A percentile compares a stretch with the other conserved stretches of the same genome.
phyloP scores from a whole-genome alignment of 352 stramenopile genomes.

The Pythium scleroteichum region DNA sequence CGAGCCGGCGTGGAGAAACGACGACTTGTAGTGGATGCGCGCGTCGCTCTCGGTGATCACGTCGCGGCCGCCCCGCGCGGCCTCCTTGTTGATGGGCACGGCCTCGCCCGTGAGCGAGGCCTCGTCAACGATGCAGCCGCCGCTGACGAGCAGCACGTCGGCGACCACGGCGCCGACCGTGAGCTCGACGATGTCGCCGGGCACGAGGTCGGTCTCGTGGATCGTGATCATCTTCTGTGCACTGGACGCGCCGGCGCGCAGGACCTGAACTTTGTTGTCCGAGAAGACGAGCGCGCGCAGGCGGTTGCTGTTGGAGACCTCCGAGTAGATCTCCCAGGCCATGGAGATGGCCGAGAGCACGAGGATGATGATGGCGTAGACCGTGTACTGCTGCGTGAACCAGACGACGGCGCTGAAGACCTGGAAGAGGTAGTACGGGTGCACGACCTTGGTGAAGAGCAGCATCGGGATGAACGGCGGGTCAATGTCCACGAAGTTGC shows the following conservation, averaged over 20 bases:
- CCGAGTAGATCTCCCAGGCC: constrained; percentile 50
- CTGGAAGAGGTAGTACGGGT: constrained; percentile 69
- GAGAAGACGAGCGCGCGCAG: constrained; percentile 44
- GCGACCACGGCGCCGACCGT: constrained; percentile 31
- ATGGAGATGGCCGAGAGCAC: constrained; percentile 41
- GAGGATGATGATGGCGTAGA: constrained; percentile 50
- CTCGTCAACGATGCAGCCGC: constrained; percentile 45
- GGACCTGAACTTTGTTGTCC: constrained; percentile 35
- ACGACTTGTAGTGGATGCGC: constrained; percentile 28
- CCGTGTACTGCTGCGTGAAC: constrained; percentile 44
- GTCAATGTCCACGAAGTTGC: constrained; percentile 48
- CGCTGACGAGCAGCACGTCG: constrained; percentile 46
- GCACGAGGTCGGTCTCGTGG: constrained; percentile 43
- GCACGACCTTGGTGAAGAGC: constrained; percentile 55
- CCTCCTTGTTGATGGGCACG: constrained; percentile 46
- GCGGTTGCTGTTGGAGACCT: constrained; percentile 45
- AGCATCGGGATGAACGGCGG: constrained; percentile 35
- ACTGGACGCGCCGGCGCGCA: constrained; percentile 18
- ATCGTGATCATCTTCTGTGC: constrained; percentile 20
- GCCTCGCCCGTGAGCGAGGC: constrained; percentile 49
- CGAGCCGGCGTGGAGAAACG: constrained; percentile 41
- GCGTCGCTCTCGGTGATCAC: constrained; percentile 34
- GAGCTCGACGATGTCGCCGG: constrained; percentile 50
- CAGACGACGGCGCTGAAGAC: constrained; percentile 53
- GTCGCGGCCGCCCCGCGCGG: constrained; percentile 15